Conservation (phyloP, 257 asterid species). For the Solanum rostratum region DNA sequence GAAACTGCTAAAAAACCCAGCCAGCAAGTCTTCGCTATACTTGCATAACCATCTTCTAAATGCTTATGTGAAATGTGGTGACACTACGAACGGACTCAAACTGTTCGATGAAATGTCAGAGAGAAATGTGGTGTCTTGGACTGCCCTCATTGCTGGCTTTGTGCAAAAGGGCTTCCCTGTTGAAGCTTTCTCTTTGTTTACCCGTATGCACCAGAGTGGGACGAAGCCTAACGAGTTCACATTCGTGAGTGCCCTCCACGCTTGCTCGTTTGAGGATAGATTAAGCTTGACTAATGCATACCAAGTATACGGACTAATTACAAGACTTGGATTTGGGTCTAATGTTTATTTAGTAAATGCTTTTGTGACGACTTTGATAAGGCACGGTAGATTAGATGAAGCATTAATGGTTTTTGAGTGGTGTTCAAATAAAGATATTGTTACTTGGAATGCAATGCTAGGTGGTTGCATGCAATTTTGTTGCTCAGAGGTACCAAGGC, state of each 20-base stretch:
- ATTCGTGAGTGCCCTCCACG: constrained; percentile 59
- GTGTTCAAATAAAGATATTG: constrained; percentile 27
- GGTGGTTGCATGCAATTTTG: constrained; percentile 42
- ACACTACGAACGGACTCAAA: constrained; percentile 15
- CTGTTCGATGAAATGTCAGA: constrained; percentile 65
- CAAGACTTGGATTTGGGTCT: constrained; percentile 47
- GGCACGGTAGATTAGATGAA: constrained; percentile 36
- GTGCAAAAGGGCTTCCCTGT: constrained; percentile 46
- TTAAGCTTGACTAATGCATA: constrained; percentile 26
- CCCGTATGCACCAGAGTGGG: constrained; percentile 35
- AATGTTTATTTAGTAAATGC: constrained; percentile 45
- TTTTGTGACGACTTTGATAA: constrained; percentile 41
- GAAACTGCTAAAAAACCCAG: constrained; percentile 25
- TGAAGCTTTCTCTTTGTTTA: constrained; percentile 39
- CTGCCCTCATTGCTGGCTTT: constrained; percentile 56
- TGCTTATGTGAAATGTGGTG: constrained; percentile 47
- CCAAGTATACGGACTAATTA: constrained; percentile 42
- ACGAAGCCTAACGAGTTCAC: constrained; percentile 50
- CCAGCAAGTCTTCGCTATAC: constrained; percentile 17
- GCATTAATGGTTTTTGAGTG: constrained; percentile 39
- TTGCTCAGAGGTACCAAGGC: constrained; percentile 23
- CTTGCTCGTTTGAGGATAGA: constrained; percentile 37
- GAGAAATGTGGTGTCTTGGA: constrained; percentile 62
- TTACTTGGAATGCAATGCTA: constrained; percentile 69
- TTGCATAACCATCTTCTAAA: constrained; percentile 40